A percentile compares a stretch with the other conserved stretches of the same genome.
Evolutionary conservation across 2,329 filamentous ascomycete species (phyloP).

Genomic region (Ilyonectria sp.): DNA sequence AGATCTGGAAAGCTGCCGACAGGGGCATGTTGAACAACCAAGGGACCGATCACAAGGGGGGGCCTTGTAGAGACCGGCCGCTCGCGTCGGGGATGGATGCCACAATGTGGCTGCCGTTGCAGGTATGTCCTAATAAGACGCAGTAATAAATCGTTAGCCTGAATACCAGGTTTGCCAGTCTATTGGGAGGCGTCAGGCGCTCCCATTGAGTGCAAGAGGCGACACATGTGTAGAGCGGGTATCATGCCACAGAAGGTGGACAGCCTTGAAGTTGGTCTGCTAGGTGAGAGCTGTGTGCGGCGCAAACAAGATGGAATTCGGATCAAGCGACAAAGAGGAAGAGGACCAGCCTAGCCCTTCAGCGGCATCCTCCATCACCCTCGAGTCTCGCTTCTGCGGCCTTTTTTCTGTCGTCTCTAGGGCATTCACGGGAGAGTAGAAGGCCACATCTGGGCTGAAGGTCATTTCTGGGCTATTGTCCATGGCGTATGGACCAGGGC

Average conservation of each 20-base stretch:
- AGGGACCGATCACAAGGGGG: constrained; percentile 15
- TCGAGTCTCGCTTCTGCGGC: constrained; percentile 7
- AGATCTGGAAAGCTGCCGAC: neutral
- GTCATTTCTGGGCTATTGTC: neutral
- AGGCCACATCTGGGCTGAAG: neutral
- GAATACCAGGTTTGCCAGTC: neutral
- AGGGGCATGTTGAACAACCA: constrained; percentile 16
- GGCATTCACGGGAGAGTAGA: neutral
- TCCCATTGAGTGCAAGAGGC: neutral
- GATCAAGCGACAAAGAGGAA: neutral
- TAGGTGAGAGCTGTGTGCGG: neutral
- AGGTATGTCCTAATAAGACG: neutral
- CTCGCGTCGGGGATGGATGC: constrained; percentile 1
- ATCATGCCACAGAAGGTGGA: neutral
- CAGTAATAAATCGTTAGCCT: neutral
- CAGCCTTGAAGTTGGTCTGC: neutral
- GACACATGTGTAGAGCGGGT: neutral
- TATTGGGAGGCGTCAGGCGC: neutral
- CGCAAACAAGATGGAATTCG: constrained; percentile 6
- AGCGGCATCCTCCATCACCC: constrained; percentile 6
- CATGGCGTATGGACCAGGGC: neutral
- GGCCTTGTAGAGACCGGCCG: constrained; percentile 8
- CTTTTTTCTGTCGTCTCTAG: neutral
- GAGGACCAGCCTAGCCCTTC: neutral
- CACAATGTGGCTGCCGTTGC: constrained; percentile 2